Conservation (phyloP, 768 basidiomycete genomes). For the Hygrocybe punicea region DNA sequence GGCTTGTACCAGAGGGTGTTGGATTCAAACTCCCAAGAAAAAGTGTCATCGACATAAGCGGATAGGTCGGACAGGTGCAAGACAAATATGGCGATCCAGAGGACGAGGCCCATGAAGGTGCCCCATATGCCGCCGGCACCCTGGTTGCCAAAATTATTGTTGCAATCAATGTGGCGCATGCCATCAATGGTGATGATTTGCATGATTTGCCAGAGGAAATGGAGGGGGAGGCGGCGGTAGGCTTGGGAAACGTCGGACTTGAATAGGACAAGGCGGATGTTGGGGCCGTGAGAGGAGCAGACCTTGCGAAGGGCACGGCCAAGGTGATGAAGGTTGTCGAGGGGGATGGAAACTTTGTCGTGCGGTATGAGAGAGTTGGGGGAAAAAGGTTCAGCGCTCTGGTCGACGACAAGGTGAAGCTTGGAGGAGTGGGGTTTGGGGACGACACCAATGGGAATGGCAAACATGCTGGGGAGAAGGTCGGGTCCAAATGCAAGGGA, state of each 20-base stretch:
- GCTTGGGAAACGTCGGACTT: constrained; percentile 41
- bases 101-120: no score
- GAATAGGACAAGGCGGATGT: constrained; percentile 24
- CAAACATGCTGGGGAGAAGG: constrained; percentile 44
- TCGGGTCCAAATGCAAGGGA: constrained; percentile 32
- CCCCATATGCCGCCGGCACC: no score
- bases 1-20: constrained; percentile 24
- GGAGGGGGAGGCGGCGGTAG: constrained; percentile 32
- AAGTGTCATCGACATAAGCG: constrained; percentile 20
- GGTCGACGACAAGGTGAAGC: constrained; percentile 39
- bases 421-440: constrained; percentile 36
- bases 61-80: constrained; percentile 35
- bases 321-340: constrained; percentile 37
- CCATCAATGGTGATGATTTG: no score
- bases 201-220: no score
- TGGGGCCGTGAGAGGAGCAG: background rate
- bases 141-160: no score
- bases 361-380: constrained; percentile 28
- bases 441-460: constrained; percentile 37
- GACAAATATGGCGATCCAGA: no score
- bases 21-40: background rate
- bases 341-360: constrained; percentile 21
- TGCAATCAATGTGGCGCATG: no score
- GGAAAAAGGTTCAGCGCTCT: no score
- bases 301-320: constrained; percentile 21